These are phyloP conservation scores for Rosa rugosa DNA, from an alignment of 306 rosid species.

Conservation along the genomic window DNA sequence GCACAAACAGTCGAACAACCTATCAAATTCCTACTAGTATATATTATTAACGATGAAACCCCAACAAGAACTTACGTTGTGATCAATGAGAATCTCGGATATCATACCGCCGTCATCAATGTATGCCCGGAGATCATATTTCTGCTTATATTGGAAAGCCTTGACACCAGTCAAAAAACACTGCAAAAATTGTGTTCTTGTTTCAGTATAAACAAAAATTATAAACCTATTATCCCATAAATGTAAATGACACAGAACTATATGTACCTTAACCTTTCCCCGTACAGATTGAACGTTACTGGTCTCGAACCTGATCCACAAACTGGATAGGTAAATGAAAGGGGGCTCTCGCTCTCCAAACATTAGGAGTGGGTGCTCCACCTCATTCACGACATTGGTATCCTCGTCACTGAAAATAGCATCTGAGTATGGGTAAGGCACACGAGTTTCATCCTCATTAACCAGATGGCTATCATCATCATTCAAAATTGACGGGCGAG, in stretches of 20 bases:
- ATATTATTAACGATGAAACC: slow-evolving; percentile 8
- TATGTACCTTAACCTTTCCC: slow-evolving; percentile 78
- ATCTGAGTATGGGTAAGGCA: slow-evolving; percentile 28
- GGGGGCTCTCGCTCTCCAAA: slow-evolving; percentile 62
- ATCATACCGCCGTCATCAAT: slow-evolving; percentile 95
- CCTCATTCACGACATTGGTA: slow-evolving; percentile 40
- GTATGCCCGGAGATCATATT: slow-evolving; percentile 76
- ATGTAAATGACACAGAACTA: slow-evolving; percentile 23
- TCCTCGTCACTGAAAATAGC: slow-evolving; percentile 33
- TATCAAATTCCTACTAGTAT: slow-evolving; percentile 12
- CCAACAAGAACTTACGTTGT: slow-evolving; percentile 56
- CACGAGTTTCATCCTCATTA: slow-evolving; percentile 13
- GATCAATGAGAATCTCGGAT: slow-evolving; percentile 69
- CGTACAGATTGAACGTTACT: slow-evolving; percentile 45
- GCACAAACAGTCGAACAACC: slow-evolving; percentile 21
- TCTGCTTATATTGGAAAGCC: slow-evolving; percentile 63
- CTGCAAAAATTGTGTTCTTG: slow-evolving; percentile 46
- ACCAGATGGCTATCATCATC: slow-evolving; percentile 24
- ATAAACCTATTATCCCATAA: neutral
- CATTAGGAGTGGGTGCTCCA: slow-evolving; percentile 41
- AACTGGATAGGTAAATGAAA: slow-evolving; percentile 78
- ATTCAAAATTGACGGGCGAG: slow-evolving; percentile 35
- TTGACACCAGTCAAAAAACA: slow-evolving; percentile 91
- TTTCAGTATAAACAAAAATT: slow-evolving; percentile 16
- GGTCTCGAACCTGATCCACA: slow-evolving; percentile 75